A percentile compares a stretch with the other conserved stretches of the same genome.
Evolutionary conservation across 257 asterid species (phyloP).

Genomic region (Mitragyna speciosa): DNA sequence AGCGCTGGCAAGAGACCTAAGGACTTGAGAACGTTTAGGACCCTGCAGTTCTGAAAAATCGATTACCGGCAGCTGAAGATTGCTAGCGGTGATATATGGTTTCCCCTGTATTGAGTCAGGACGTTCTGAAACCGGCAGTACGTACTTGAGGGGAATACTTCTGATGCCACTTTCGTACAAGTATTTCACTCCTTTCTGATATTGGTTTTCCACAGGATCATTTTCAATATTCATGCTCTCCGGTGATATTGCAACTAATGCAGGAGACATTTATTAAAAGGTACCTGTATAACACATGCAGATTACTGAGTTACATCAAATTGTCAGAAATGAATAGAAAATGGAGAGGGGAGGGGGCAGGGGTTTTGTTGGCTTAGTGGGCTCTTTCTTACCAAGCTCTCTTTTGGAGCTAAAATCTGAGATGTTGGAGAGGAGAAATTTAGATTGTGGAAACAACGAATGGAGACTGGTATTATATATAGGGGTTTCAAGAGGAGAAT

Average conservation of each 20-base stretch:
- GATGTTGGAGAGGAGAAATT: conserved; percentile 11
- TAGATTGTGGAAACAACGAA: conserved; percentile 36
- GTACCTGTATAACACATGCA: not conserved
- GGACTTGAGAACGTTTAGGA: conserved; percentile 50
- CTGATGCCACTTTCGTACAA: conserved; percentile 64
- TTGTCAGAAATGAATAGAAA: not conserved
- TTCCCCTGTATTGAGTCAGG: conserved; percentile 33
- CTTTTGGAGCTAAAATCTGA: not conserved
- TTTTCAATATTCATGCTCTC: conserved; percentile 1
- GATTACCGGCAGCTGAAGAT: conserved; percentile 59
- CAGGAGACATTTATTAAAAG: conserved; percentile 50
- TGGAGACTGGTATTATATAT: conserved; percentile 32
- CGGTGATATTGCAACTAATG: conserved; percentile 34
- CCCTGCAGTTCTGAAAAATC: conserved; percentile 71
- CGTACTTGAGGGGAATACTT: conserved; percentile 65
- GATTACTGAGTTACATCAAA: conserved; percentile 2
- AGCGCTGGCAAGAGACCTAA: conserved; percentile 58
- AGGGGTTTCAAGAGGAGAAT: conserved; percentile 12
- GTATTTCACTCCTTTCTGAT: conserved; percentile 70
- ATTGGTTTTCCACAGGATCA: conserved; percentile 33
- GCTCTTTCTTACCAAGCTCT: not conserved
- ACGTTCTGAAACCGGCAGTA: conserved; percentile 68
- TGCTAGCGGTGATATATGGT: not conserved
- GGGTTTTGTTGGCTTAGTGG: not conserved
- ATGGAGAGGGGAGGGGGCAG: no score